Evolutionary conservation across 2,329 filamentous ascomycete genomes (phyloP), one percentile per base, ranked within the genome.

Genomic region (Sporothrix pallida): DNA sequence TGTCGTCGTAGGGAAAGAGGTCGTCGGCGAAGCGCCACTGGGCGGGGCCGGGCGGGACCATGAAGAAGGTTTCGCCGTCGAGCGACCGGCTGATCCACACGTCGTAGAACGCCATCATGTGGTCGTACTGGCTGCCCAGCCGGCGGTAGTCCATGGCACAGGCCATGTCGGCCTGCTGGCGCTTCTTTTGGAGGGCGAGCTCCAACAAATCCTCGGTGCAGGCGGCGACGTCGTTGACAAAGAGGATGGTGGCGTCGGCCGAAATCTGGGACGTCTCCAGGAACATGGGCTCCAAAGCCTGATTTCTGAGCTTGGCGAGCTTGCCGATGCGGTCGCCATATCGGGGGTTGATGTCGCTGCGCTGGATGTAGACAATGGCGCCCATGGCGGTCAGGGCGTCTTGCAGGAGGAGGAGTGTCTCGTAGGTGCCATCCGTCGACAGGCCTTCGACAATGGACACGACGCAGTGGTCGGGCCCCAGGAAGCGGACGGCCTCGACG

Each of bases 291-390:
- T 70, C 67, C 3, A 70, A n/a, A 2, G 67, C 67, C 9, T 56
- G 31, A 31, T 70, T 70, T 20, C 67, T 50, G 50, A 70, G 67
- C 67, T 70, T 70, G 67, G 67, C 67, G n/a, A 70, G 67, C 31
- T 70, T 70, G 67, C 67, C 67, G 50, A 70, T 70, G 17, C 67
- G 67, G 67, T 70, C 67, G 37, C 67, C 67, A 5, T 56, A 13
- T 8, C 50, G 67, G 3, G 67, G 67, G 20, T 70, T 70, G 52
- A 70, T 50, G 67, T 12, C 17, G 67, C 31, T 70, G 50, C 50
- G 26, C 50, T 70, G 67, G 9, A 70, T 20, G 50, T 56, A 70
- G 37, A 56, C 52, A n/a, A 42, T 17, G 26, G 67, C n/a, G 52
- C 67, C 67, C n/a, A 58, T 20, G 67, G 17, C n/a, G 1, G 17